Evolutionary conservation across 2,329 filamentous ascomycete species (phyloP).

Genomic region (Escovopsis sp.): DNA sequence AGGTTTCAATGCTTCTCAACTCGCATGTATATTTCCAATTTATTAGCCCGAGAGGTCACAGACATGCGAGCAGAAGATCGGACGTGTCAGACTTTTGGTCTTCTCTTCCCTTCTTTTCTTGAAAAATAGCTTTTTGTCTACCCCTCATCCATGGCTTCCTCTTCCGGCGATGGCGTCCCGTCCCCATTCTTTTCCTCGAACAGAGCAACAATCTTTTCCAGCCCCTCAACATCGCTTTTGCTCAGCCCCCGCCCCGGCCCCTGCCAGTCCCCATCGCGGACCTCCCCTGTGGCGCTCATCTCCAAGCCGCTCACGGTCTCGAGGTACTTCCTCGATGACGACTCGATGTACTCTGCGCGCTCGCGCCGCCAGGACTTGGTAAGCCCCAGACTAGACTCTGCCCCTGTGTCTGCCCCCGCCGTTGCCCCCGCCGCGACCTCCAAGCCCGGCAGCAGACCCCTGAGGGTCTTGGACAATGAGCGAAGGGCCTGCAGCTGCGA

Average conservation of each 20-base stretch:
- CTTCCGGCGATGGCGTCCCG: not conserved
- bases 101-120: too few relatives aligned
- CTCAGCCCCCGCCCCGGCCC: slow-evolving; percentile 34
- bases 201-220: slow-evolving; percentile 35
- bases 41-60: too few relatives aligned
- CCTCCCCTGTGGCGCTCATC: slow-evolving; percentile 42
- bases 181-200: slow-evolving; percentile 18
- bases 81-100: too few relatives aligned
- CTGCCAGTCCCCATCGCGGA: slow-evolving; percentile 50
- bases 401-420: slow-evolving; percentile 13
- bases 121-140: slow-evolving; percentile 5
- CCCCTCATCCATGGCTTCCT: slow-evolving; percentile 16
- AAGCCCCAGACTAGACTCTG: slow-evolving; percentile 8
- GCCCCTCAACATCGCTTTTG: slow-evolving; percentile 38
- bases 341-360: slow-evolving; percentile 69
- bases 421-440: slow-evolving; percentile 15
- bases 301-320: slow-evolving; percentile 56
- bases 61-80: too few relatives aligned
- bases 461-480: slow-evolving; percentile 43
- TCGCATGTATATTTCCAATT: not conserved
- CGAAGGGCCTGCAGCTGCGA: slow-evolving; percentile 72
- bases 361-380: slow-evolving; percentile 49
- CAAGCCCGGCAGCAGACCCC: slow-evolving; percentile 51
- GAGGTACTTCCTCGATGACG: slow-evolving; percentile 59
- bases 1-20: too few relatives aligned